phyloP scores from a whole-genome alignment of 371 early-diverging fungal species.

The Lichtheimia ornata region DNA sequence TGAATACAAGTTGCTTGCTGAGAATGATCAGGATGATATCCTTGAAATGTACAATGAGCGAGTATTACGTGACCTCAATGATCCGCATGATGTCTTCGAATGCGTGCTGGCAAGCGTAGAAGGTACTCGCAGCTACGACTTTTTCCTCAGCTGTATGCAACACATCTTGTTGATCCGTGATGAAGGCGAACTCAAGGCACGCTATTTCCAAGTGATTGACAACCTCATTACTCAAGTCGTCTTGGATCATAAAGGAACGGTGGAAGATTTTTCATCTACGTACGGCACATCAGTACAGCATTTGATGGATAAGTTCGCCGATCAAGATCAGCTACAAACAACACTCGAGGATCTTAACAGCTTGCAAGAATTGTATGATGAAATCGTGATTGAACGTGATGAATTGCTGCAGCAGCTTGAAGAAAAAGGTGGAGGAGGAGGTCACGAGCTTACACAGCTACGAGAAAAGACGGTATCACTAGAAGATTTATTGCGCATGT shows the following conservation, averaged over 20 bases:
- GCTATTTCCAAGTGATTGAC: conserved; percentile 84
- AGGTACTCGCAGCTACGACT: conserved; percentile 75
- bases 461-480: conserved; percentile 76
- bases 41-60: conserved; percentile 78
- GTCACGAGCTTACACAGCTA: conserved; percentile 36
- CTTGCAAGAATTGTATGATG: conserved; percentile 48
- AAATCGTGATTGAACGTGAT: conserved; percentile 46
- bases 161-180: conserved; percentile 78
- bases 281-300: conserved; percentile 74
- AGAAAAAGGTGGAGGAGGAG: conserved; percentile 30
- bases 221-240: conserved; percentile 80
- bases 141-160: conserved; percentile 78
- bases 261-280: conserved; percentile 60
- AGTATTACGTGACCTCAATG: conserved; percentile 75
- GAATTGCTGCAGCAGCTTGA: conserved; percentile 47
- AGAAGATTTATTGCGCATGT: conserved; percentile 78
- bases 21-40: conserved; percentile 79
- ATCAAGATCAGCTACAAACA: conserved; percentile 74
- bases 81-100: conserved; percentile 81
- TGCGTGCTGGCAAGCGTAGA: conserved; percentile 72
- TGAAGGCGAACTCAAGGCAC: conserved; percentile 53
- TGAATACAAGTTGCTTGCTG: conserved; percentile 72
- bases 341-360: conserved; percentile 72
- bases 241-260: conserved; percentile 75
- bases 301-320: conserved; percentile 79